Base-by-base conservation (phyloP, 441 rosid genomes). In the Jatropha podagrica region DNA sequence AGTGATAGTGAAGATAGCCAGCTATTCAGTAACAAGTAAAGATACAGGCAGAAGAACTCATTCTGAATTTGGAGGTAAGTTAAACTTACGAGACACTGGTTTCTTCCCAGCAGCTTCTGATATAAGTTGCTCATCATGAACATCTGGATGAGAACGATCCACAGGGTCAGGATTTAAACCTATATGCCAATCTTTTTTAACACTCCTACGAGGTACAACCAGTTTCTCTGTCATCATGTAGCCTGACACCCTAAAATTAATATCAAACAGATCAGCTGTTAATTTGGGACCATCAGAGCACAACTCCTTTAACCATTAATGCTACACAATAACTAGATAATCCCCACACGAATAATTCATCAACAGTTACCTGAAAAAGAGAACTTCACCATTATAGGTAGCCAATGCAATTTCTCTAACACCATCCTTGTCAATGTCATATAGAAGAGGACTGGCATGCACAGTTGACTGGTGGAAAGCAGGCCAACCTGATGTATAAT, bases 381-480 rank as follows among this genome's bases (percentile, higher is more conserved):
- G 85, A 72, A 96, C 96, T 79, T 94, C 97, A 18, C 98, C 99
- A 74, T 96, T 96, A 86, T 94, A 96, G 65, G 98, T 94, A 38
- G 98, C 99, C 84, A 96, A 80, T 76, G 93, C 91, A 78, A 96
- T 94, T 85, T 96, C 99, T 82, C 94, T 90, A 76, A 88, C 93
- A 76, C 98, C 98, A 82, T 96, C 99, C 85, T 92, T 93, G 83
- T 96, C 99, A 75, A 96, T 93, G 82, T 96, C 99, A 69, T 85
- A 93, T 18, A 94, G 85, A 63, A 96, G 92, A 77, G 99, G 99
- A 83, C 97, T 96, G 4, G 98, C 81, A 86, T 96, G 98, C 81
- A 93, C 98, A 0, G 96, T 94, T 55, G 99, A 96, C 84, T 91
- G 98, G 80, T 96, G 99, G 82, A 89, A 96, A 69, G 99, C 97